These are phyloP conservation scores for Colletotrichum neosansevieriae DNA, from an alignment of 2,329 filamentous ascomycete genomes.

Conservation along the genomic window DNA sequence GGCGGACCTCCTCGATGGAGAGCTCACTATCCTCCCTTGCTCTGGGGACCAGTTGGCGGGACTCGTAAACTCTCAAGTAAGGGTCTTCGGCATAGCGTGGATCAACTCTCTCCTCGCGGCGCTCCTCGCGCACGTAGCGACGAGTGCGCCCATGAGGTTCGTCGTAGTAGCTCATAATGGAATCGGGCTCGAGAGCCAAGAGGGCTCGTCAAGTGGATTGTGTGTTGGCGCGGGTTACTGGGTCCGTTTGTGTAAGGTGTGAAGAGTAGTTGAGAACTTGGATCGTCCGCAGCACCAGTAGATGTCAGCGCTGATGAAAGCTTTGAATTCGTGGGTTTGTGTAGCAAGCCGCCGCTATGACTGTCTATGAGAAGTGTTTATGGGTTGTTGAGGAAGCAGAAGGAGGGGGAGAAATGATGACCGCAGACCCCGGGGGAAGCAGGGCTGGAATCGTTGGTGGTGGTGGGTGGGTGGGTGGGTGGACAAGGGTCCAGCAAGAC, in stretches of 20 bases:
- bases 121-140: conserved; percentile 67
- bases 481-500: conserved; percentile 35
- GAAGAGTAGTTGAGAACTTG: background rate
- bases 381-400: conserved; percentile 12
- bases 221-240: conserved; percentile 24
- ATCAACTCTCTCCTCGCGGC: conserved; percentile 60
- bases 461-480: conserved; percentile 16
- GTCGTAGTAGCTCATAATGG: conserved; percentile 64
- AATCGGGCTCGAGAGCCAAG: background rate
- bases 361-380: conserved; percentile 1
- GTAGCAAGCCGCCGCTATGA: background rate
- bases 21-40: conserved; percentile 79
- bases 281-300: background rate
- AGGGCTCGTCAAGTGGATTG: background rate
- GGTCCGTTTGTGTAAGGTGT: background rate
- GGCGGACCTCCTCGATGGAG: conserved; percentile 83
- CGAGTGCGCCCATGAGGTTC: conserved; percentile 57
- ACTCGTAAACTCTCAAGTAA: conserved; percentile 58
- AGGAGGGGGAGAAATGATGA: conserved; percentile 28
- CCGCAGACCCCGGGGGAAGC: conserved; percentile 22
- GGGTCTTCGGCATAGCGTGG: conserved; percentile 67
- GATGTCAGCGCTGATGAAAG: background rate
- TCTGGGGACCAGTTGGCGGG: conserved; percentile 68
- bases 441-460: conserved; percentile 25
- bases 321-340: background rate